These are phyloP conservation scores for Cantharellus cinnabarinus DNA, from an alignment of 768 basidiomycete genomes.

Conservation along the genomic window DNA sequence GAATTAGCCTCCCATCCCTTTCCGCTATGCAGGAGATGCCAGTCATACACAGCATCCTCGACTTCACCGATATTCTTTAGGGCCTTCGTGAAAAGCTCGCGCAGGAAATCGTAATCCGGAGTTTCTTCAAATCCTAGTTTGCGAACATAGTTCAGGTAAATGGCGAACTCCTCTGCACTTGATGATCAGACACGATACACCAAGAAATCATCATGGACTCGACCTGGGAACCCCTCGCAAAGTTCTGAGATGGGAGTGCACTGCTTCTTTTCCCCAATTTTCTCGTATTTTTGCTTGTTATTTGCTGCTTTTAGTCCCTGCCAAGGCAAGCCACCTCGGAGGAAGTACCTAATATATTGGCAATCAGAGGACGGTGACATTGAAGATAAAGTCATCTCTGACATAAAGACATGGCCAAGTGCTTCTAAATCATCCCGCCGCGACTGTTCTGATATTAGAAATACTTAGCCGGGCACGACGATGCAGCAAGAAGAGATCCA, in stretches of 20 bases:
- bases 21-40: constrained; percentile 84
- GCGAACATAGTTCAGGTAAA: constrained; percentile 97
- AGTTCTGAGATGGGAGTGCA: constrained; percentile 94
- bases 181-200: constrained; percentile 1
- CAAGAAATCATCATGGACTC: constrained; percentile 11
- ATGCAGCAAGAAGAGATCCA: neutral
- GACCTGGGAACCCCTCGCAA: constrained; percentile 87
- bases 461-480: neutral
- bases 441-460: constrained; percentile 22
- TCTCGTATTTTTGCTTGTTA: constrained; percentile 97
- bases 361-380: too few relatives aligned
- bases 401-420: constrained; percentile 98
- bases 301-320: constrained; percentile 98
- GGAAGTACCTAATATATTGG: constrained; percentile 38
- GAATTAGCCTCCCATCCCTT: constrained; percentile 83
- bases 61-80: constrained; percentile 77
- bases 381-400: too few relatives aligned
- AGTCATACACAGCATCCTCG: constrained; percentile 90
- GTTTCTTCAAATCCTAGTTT: constrained; percentile 98
- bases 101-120: constrained; percentile 94
- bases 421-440: constrained; percentile 93
- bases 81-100: constrained; percentile 86
- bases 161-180: constrained; percentile 78
- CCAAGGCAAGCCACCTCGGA: constrained; percentile 93
- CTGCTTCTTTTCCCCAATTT: constrained; percentile 99